Base-by-base conservation (phyloP, 352 stramenopile genomes). In the Phytopythium vexans region DNA sequence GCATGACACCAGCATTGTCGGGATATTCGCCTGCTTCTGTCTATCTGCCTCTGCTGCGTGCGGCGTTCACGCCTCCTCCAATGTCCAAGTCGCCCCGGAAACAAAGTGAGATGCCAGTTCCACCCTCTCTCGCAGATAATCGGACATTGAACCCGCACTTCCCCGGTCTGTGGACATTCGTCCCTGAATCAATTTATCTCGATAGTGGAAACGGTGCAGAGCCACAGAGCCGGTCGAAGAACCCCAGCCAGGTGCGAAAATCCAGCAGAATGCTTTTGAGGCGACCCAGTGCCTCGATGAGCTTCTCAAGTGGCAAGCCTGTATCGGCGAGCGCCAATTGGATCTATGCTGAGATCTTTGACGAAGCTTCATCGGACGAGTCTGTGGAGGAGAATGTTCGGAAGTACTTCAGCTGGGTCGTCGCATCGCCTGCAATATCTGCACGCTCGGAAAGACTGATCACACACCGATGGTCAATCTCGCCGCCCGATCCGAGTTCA, bases 281-380 rank as follows among this genome's bases (percentile, higher is more conserved):
- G 6, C 33, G 21, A 11, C 3, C 46, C 3, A 52, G 15, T 12
- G 16, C 2, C 7, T 34, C 41, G 16, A 6, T 41, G 11, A 16
- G 32, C 2, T 42, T 35, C 3, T 15, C 32, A 5, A 3, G 34
- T 1, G 34, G 27, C 5, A 4, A 27, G 3, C 41, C 34, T 5
- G 16, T 8, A 0, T 43, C 39, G n/a, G 12, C 35, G 16, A 8
- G n/a, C 7, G 15, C 14, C 2, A 35, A 8, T 3, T 85, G 77
- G 77, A 64, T 88, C 6, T 88, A 88, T 50, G 68, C 49, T 2
- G 73, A 88, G 46, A 34, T 88, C 15, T 58, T 74, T 21, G 56
- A 77, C 12, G 56, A 74, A 31, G 8, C 33, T 41, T n/a, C 9
- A 2, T 16, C 14, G 0, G 5, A 33, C 2, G 45, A 51, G 11